phyloP scores from a whole-genome alignment of 495 filamentous ascomycete genomes.

The Polyplosphaeria fusca region DNA sequence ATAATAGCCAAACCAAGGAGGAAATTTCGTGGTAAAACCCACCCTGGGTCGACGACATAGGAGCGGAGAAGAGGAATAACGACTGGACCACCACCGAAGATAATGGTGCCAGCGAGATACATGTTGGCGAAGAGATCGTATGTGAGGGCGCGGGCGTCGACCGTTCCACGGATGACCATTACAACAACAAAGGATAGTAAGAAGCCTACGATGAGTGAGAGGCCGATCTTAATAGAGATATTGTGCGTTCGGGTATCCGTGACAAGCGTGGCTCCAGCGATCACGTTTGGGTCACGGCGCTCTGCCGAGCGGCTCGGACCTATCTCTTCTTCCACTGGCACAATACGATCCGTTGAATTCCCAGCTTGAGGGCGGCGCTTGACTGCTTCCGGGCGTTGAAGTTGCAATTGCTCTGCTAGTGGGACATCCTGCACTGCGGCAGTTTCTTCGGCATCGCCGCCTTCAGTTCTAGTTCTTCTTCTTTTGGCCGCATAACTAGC shows the following conservation, averaged over 20 bases:
- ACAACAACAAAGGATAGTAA: slow-evolving; percentile 56
- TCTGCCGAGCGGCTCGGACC: slow-evolving; percentile 8
- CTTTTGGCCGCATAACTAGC: slow-evolving; percentile 13
- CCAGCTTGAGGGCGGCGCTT: slow-evolving; percentile 13
- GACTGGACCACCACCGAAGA: slow-evolving; percentile 83
- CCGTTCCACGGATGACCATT: slow-evolving; percentile 54
- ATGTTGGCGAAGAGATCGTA: slow-evolving; percentile 74
- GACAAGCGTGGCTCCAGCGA: slow-evolving; percentile 8
- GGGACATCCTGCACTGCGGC: not conserved
- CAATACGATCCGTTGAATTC: slow-evolving; percentile 8
- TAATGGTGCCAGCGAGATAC: slow-evolving; percentile 84
- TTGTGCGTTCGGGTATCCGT: slow-evolving; percentile 26
- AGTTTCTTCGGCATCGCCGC: slow-evolving; percentile 13
- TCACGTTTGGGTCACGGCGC: slow-evolving; percentile 1
- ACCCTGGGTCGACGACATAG: slow-evolving; percentile 76
- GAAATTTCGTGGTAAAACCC: slow-evolving; percentile 77
- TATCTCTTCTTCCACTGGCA: slow-evolving; percentile 14
- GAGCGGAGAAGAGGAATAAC: slow-evolving; percentile 77
- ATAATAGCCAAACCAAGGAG: slow-evolving; percentile 78
- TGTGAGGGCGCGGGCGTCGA: slow-evolving; percentile 46
- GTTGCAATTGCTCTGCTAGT: slow-evolving; percentile 4
- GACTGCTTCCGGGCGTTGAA: slow-evolving; percentile 4
- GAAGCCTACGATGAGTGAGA: slow-evolving; percentile 52
- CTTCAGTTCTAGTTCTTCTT: slow-evolving; percentile 5
- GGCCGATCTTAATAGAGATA: slow-evolving; percentile 49